phyloP scores from a whole-genome alignment of 352 stramenopile species.

The Blastocystis sp. region DNA sequence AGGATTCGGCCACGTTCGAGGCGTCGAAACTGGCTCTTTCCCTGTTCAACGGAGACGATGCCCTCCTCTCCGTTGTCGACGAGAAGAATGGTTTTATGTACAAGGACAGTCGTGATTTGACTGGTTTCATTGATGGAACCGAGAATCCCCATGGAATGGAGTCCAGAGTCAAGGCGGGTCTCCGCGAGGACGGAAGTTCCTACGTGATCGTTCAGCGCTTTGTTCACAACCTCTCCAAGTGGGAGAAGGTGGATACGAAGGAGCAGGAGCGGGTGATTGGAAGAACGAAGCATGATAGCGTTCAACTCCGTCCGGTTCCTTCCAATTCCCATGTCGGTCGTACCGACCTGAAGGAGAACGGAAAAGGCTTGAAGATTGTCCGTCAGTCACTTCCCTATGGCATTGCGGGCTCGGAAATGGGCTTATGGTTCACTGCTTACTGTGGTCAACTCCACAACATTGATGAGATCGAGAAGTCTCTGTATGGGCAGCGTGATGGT shows the following conservation, averaged over 20 bases:
- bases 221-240: constrained; percentile 48
- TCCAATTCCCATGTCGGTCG: not conserved
- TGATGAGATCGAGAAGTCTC: not conserved
- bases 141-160: constrained; percentile 38
- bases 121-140: constrained; percentile 56
- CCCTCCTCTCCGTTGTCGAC: not conserved
- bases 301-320: constrained; percentile 8
- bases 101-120: constrained; percentile 55
- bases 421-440: constrained; percentile 39
- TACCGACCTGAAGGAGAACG: constrained; percentile 19
- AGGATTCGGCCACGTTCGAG: not conserved
- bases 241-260: not conserved
- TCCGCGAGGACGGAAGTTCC: not conserved
- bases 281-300: constrained; percentile 5
- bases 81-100: constrained; percentile 52
- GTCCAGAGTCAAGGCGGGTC: constrained; percentile 1
- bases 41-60: constrained; percentile 2
- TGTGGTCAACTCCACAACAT: not conserved
- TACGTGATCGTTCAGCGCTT: constrained; percentile 47
- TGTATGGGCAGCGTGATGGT: not conserved
- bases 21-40: not conserved
- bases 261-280: constrained; percentile 30
- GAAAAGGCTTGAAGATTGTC: constrained; percentile 30
- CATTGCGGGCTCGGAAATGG: not conserved
- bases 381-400: constrained; percentile 24